phyloP scores from a whole-genome alignment of 1,284 basidiomycete species.

The Moniliophthora roreri region DNA sequence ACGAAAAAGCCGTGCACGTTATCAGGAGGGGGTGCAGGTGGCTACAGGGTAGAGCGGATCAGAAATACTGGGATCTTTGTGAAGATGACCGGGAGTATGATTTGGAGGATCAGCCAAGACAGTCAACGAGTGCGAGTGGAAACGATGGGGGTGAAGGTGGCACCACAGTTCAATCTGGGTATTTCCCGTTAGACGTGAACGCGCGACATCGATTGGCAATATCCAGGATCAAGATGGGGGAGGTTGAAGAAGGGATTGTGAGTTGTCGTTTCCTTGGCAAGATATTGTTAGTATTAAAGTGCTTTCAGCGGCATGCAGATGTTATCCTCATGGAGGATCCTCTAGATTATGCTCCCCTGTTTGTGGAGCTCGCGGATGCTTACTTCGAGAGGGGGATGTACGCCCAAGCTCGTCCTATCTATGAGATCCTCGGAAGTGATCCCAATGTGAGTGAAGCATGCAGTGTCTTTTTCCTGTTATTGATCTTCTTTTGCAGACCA shows the following conservation, averaged over 20 bases:
- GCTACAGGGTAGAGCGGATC: slow-evolving; percentile 80
- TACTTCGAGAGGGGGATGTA: slow-evolving; percentile 77
- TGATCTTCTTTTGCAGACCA: slow-evolving; percentile 45
- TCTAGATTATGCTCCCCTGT: slow-evolving; percentile 74
- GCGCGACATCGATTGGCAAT: slow-evolving; percentile 87
- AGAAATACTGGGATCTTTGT: slow-evolving; percentile 80
- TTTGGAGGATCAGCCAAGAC: slow-evolving; percentile 34
- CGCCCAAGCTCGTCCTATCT: slow-evolving; percentile 75
- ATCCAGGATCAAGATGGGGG: slow-evolving; percentile 79
- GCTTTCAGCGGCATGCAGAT: slow-evolving; percentile 68
- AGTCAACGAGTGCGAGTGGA: slow-evolving; percentile 18
- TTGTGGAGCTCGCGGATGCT: slow-evolving; percentile 83
- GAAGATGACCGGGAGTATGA: slow-evolving; percentile 92
- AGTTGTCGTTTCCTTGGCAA: slow-evolving; percentile 21
- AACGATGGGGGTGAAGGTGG: slow-evolving; percentile 21
- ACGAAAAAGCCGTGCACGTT: slow-evolving; percentile 68
- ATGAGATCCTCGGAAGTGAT: slow-evolving; percentile 72
- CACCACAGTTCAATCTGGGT: slow-evolving; percentile 43
- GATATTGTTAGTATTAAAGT: slow-evolving; percentile 1
- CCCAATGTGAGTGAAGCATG: slow-evolving; percentile 52
- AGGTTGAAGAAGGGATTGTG: slow-evolving; percentile 82
- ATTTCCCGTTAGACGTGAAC: slow-evolving; percentile 75
- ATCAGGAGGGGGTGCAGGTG: slow-evolving; percentile 83
- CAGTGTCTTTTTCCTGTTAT: neutral
- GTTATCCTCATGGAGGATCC: slow-evolving; percentile 73